These are phyloP conservation scores for Allantophomopsis cytisporea DNA, from an alignment of 2,329 filamentous ascomycete genomes.

Conservation along the genomic window DNA sequence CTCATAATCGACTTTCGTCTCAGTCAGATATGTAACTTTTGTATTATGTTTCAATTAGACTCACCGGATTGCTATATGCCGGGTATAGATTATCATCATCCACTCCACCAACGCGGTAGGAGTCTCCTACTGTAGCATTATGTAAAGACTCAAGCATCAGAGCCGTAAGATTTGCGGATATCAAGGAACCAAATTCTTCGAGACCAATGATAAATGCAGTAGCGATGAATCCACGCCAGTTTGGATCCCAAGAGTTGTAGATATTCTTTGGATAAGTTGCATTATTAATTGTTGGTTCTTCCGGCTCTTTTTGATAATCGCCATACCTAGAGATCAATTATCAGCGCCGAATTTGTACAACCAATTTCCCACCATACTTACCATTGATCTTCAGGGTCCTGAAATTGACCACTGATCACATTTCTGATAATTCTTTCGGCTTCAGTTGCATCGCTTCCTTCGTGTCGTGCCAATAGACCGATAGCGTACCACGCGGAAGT, in stretches of 20 bases:
- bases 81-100: conserved; percentile 49
- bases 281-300: conserved; percentile 42
- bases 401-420: conserved; percentile 35
- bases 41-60: conserved; percentile 3
- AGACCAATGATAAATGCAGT: conserved; percentile 42
- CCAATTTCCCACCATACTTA: conserved; percentile 11
- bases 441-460: conserved; percentile 28
- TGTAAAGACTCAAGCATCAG: conserved; percentile 38
- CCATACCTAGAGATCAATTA: conserved; percentile 21
- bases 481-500: conserved; percentile 42
- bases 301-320: conserved; percentile 37
- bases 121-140: conserved; percentile 42
- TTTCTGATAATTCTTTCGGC: conserved; percentile 37
- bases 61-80: conserved; percentile 41
- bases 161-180: conserved; percentile 21
- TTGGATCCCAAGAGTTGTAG: conserved; percentile 47
- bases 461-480: conserved; percentile 38
- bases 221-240: conserved; percentile 50
- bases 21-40: too few relatives aligned
- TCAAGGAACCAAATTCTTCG: conserved; percentile 40
- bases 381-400: conserved; percentile 35
- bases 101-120: conserved; percentile 45
- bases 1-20: conserved; percentile 34
- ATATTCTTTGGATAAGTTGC: conserved; percentile 32
- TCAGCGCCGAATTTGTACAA: background rate